Evolutionary conservation across 2,329 filamentous ascomycete genomes (phyloP).

Genomic region (Fusarium napiforme): DNA sequence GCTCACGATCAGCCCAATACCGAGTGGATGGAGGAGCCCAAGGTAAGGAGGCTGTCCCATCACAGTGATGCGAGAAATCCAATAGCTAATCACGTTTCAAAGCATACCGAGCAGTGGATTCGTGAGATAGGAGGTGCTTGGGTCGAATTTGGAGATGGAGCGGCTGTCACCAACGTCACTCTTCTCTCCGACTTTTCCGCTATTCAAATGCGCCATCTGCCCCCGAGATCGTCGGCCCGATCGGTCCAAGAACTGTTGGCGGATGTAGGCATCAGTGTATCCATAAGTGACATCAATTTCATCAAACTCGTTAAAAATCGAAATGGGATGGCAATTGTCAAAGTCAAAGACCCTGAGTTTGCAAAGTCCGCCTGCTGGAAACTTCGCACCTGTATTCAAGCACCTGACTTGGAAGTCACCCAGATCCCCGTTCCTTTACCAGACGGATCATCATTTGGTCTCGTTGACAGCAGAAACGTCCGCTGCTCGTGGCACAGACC

Average conservation of each 20-base stretch:
- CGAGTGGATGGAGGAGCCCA: background rate
- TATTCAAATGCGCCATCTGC: conserved; percentile 48
- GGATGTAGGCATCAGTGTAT: background rate
- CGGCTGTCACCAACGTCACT: conserved; percentile 41
- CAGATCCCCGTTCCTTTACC: conserved; percentile 32
- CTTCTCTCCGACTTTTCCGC: conserved; percentile 53
- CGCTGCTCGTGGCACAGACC: conserved; percentile 52
- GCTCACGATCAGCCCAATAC: background rate
- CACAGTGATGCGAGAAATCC: background rate
- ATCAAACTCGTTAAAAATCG: background rate
- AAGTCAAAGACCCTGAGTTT: conserved; percentile 16
- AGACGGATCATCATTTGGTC: conserved; percentile 41
- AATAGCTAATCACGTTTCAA: background rate
- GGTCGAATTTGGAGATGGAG: conserved; percentile 49
- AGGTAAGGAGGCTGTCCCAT: background rate
- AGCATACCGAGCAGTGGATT: background rate
- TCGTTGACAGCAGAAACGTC: conserved; percentile 50
- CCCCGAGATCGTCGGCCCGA: conserved; percentile 16
- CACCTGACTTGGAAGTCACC: background rate
- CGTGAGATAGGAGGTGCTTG: conserved; percentile 43
- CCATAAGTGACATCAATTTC: background rate
- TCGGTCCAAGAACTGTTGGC: conserved; percentile 39
- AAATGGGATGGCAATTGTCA: background rate
- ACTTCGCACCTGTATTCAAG: background rate
- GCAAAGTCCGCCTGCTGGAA: conserved; percentile 3